Base-by-base conservation (phyloP, 2,329 filamentous ascomycete genomes). In the Ophiostoma montium region DNA sequence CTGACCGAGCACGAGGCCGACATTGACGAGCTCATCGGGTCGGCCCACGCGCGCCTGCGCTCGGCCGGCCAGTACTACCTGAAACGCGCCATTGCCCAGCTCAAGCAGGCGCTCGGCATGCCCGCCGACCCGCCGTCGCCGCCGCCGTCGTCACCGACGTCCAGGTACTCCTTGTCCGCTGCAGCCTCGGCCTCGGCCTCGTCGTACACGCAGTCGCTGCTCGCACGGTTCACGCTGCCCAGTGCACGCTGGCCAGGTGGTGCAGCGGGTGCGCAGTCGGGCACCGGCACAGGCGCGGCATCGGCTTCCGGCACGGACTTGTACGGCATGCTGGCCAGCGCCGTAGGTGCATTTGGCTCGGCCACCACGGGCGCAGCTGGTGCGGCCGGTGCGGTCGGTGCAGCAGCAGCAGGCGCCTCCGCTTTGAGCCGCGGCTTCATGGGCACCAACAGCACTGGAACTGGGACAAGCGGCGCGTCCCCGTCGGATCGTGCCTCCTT, bases 21-120 rank as follows among this genome's bases (percentile, higher is more conserved):
- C 56, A 96, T 98, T 65, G 92, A 98, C 61, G 79, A 86, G 53
- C 82, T 95, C 61, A 95, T 96, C 63, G 82, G 81, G 55, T 76
- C 80, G 52, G 74, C 81, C 36, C 89, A 96, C 64, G 85, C 87
- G 56, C 80, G 81, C 51, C 78, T 86, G 53, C 85, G 82, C 66
- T 71, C 79, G 15, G 80, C 86, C 35, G 89, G 90, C 36, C 70
- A 94, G 52, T 72, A 80, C 57, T 89, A 88, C 63, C 65, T 89
- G 54, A 83, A 83, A 61, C 74, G 77, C 56, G 75, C 75, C 46
- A 77, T 89, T 57, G 83, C 87, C 56, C 65, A 79, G 53, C 66
- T 92, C 56, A 82, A 83, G 59, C 82, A 84, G 55, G 67, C 94
- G 8, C 70, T 96, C n/a, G 86, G 87, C 52, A 70, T 90, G 53